These are phyloP conservation scores for Leishmania tarentolae DNA, from an alignment of 208 protist species.

Conservation along the genomic window DNA sequence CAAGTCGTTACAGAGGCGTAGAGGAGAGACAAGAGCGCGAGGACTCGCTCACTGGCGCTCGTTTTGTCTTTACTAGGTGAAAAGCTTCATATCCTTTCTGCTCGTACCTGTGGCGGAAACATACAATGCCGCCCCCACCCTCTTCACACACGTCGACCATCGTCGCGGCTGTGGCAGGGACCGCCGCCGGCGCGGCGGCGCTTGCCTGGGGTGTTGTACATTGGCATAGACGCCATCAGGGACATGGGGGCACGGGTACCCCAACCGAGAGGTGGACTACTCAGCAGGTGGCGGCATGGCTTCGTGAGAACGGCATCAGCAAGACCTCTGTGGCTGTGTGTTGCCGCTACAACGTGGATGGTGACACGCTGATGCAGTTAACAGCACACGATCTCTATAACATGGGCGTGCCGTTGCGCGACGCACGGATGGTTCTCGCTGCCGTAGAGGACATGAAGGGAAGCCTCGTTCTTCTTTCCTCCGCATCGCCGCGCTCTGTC, in stretches of 20 bases:
- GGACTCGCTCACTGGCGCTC: not conserved
- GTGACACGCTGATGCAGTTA: constrained; percentile 41
- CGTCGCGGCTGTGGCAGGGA: constrained; percentile 9
- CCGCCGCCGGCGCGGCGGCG: constrained; percentile 8
- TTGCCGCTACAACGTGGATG: constrained; percentile 40
- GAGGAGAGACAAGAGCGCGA: too few relatives aligned
- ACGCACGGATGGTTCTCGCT: constrained; percentile 41
- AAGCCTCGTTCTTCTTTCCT: constrained; percentile 12
- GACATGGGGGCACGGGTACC: not conserved
- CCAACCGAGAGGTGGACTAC: constrained; percentile 10
- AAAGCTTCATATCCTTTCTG: not conserved
- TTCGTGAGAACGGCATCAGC: constrained; percentile 47
- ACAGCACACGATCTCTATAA: constrained; percentile 36
- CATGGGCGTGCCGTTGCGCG: constrained; percentile 53
- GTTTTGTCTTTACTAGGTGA: not conserved
- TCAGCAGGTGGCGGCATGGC: constrained; percentile 54
- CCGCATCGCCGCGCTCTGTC: constrained; percentile 4
- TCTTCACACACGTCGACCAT: constrained; percentile 4
- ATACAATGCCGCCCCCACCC: constrained; percentile 6
- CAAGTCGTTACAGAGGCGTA: not conserved
- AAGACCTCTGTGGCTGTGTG: constrained; percentile 27
- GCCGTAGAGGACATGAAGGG: constrained; percentile 38
- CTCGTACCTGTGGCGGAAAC: not conserved
- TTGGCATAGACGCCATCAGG: not conserved
- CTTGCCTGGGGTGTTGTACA: constrained; percentile 19